These are phyloP conservation scores for Blastosporella zonata DNA, from an alignment of 1,284 basidiomycete species.

Conservation along the genomic window DNA sequence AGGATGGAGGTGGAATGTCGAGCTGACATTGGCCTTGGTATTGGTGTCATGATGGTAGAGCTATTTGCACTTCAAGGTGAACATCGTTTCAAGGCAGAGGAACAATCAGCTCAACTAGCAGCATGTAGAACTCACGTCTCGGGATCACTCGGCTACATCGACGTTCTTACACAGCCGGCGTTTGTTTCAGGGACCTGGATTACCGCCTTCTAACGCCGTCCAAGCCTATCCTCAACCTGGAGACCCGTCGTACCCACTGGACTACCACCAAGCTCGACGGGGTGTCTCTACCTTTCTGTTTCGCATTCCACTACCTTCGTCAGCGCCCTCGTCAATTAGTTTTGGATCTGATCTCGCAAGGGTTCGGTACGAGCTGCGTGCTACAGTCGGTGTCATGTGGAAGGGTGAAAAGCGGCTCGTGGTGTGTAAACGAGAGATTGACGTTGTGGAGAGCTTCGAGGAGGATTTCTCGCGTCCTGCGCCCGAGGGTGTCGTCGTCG, in stretches of 20 bases:
- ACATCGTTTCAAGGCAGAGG: slow-evolving; percentile 15
- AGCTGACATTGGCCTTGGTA: slow-evolving; percentile 67
- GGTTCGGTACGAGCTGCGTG: slow-evolving; percentile 67
- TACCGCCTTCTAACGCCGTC: slow-evolving; percentile 78
- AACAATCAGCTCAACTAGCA: not conserved
- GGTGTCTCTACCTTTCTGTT: slow-evolving; percentile 75
- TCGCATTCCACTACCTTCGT: slow-evolving; percentile 59
- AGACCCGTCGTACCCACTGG: slow-evolving; percentile 54
- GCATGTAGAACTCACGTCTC: slow-evolving; percentile 60
- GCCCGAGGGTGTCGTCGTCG: slow-evolving; percentile 60
- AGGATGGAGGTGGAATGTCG: slow-evolving; percentile 76
- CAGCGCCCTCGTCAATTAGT: slow-evolving; percentile 64
- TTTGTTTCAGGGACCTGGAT: slow-evolving; percentile 73
- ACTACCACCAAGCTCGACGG: slow-evolving; percentile 65
- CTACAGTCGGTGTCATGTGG: slow-evolving; percentile 68
- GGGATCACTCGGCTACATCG: slow-evolving; percentile 74
- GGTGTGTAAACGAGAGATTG: slow-evolving; percentile 55
- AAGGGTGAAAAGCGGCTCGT: slow-evolving; percentile 67
- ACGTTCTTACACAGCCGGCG: slow-evolving; percentile 67
- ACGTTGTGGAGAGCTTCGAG: slow-evolving; percentile 58
- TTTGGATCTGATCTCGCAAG: slow-evolving; percentile 66
- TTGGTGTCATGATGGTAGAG: slow-evolving; percentile 72
- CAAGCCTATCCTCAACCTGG: slow-evolving; percentile 51
- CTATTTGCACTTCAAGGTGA: slow-evolving; percentile 70
- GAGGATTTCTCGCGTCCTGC: slow-evolving; percentile 34